A percentile compares a stretch with the other conserved stretches of the same genome.
Evolutionary conservation across 2,329 filamentous ascomycete species (phyloP).

Genomic region (Fusarium sp.): DNA sequence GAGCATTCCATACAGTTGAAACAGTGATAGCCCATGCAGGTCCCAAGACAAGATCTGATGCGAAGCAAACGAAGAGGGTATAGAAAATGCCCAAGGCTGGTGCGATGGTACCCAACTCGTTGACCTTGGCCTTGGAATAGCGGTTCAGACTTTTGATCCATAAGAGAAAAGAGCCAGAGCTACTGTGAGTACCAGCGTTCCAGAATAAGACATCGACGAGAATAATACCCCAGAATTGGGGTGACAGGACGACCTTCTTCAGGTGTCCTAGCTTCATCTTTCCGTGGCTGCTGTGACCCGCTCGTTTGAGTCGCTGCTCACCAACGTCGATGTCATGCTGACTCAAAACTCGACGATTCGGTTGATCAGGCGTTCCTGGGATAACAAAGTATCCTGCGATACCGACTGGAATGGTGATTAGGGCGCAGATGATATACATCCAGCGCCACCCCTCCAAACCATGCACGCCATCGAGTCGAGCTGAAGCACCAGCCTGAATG

Average conservation of each 20-base stretch:
- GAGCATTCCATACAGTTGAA: slow-evolving; percentile 59
- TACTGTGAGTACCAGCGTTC: slow-evolving; percentile 60
- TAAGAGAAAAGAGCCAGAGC: slow-evolving; percentile 61
- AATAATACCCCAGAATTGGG: slow-evolving; percentile 61
- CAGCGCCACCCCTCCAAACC: slow-evolving; percentile 62
- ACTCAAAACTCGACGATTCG: slow-evolving; percentile 58
- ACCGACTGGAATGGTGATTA: slow-evolving; percentile 65
- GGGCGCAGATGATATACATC: slow-evolving; percentile 64
- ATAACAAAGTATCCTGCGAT: slow-evolving; percentile 61
- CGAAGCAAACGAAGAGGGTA: slow-evolving; percentile 62
- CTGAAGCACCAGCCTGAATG: slow-evolving; percentile 55
- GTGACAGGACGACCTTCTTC: slow-evolving; percentile 49
- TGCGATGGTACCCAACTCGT: slow-evolving; percentile 61
- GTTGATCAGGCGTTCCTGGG: slow-evolving; percentile 57
- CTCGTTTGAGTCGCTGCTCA: slow-evolving; percentile 54
- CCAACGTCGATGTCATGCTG: slow-evolving; percentile 58
- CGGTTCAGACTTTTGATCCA: slow-evolving; percentile 66
- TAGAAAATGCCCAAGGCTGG: slow-evolving; percentile 67
- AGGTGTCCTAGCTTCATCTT: slow-evolving; percentile 47
- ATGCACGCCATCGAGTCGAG: slow-evolving; percentile 53
- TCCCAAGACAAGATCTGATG: slow-evolving; percentile 62
- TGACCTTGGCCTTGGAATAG: slow-evolving; percentile 57
- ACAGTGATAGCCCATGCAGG: slow-evolving; percentile 65
- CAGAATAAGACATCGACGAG: slow-evolving; percentile 65
- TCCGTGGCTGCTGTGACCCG: slow-evolving; percentile 52